These are phyloP conservation scores for Phoenix roebelenii DNA, from an alignment of 176 grass and related monocot species.

Conservation along the genomic window DNA sequence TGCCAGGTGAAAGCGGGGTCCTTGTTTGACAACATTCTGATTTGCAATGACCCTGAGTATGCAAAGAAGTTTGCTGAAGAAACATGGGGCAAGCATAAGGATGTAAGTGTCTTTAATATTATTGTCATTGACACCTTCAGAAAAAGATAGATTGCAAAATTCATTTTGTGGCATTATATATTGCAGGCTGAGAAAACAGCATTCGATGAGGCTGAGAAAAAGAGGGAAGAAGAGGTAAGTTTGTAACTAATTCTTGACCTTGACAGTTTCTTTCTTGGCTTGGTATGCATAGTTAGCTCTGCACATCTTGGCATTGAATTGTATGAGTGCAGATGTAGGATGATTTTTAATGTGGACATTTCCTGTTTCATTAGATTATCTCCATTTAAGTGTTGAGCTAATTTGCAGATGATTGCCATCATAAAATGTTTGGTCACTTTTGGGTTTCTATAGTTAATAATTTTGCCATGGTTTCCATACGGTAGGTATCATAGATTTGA, in stretches of 20 bases:
- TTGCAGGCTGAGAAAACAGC: conserved; percentile 83
- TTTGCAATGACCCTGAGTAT: conserved; percentile 64
- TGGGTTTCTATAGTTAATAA: no score
- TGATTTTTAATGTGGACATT: no score
- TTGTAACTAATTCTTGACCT: conserved; percentile 2
- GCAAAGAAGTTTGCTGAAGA: conserved; percentile 72
- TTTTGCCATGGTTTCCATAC: no score
- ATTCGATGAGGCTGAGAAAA: conserved; percentile 90
- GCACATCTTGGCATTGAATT: neutral
- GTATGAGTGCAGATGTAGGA: neutral
- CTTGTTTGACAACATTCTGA: conserved; percentile 80
- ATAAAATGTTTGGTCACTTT: no score
- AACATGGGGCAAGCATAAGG: conserved; percentile 78
- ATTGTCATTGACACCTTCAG: neutral
- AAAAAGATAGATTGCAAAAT: neutral
- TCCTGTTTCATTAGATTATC: no score
- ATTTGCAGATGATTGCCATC: no score
- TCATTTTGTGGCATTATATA: neutral
- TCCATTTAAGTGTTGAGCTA: no score
- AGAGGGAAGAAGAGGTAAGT: conserved; percentile 72
- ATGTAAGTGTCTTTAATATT: conserved; percentile 28
- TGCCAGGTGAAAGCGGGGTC: conserved; percentile 86
- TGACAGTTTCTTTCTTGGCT: no score
- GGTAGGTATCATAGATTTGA: no score
- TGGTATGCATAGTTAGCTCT: neutral